Evolutionary conservation across 2,329 filamentous ascomycete genomes (phyloP).

Genomic region (Aspergillus tanneri): DNA sequence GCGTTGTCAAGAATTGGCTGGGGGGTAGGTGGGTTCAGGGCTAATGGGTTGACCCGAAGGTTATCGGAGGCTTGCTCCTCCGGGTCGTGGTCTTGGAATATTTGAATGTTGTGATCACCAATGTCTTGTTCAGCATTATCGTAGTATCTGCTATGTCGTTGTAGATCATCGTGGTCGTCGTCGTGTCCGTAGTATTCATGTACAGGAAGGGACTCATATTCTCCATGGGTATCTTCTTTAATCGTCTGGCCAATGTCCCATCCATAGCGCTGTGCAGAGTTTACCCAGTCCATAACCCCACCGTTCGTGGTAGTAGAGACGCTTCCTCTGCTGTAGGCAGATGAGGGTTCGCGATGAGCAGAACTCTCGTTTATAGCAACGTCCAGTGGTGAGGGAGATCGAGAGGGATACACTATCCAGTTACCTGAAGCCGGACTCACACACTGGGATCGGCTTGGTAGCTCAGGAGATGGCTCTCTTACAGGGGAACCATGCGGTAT

Average conservation of each 20-base stretch:
- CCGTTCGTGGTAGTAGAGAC: conserved; percentile 27
- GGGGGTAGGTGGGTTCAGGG: conserved; percentile 49
- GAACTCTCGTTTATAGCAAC: conserved; percentile 23
- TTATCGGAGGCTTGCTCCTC: conserved; percentile 26
- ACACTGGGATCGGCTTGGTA: conserved; percentile 32
- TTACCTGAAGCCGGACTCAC: conserved; percentile 43
- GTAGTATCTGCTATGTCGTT: conserved; percentile 22
- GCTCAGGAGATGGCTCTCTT: conserved; percentile 28
- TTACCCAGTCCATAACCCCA: conserved; percentile 37
- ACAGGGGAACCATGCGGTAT: conserved; percentile 31
- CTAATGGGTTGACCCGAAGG: conserved; percentile 43
- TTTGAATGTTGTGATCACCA: conserved; percentile 37
- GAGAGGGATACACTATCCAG: conserved; percentile 43
- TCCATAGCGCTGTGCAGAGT: conserved; percentile 30
- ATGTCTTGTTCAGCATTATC: conserved; percentile 34
- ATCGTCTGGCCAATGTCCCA: conserved; percentile 31
- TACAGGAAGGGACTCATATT: conserved; percentile 38
- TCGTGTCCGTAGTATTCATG: conserved; percentile 37
- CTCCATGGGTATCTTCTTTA: conserved; percentile 35
- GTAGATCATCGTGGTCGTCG: conserved; percentile 25
- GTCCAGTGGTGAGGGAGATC: conserved; percentile 30
- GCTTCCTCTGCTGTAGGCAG: conserved; percentile 34
- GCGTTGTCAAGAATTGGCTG: conserved; percentile 29
- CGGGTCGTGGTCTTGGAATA: conserved; percentile 32
- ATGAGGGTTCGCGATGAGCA: conserved; percentile 33